These are phyloP conservation scores for Salix brachista DNA, from an alignment of 345 rosid genomes.

Conservation along the genomic window DNA sequence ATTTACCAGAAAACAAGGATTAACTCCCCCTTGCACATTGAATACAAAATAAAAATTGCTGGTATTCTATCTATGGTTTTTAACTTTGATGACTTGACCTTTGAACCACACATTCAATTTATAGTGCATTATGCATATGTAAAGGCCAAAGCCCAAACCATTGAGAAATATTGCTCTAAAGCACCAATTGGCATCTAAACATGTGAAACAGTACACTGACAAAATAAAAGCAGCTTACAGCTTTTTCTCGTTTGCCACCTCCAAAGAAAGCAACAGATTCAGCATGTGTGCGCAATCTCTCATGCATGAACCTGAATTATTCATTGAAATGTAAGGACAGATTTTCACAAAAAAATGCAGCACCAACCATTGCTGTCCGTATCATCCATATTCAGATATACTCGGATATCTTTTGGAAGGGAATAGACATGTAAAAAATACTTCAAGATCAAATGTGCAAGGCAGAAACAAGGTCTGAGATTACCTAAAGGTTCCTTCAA, in stretches of 20 bases:
- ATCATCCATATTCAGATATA: background rate
- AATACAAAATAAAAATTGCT: background rate
- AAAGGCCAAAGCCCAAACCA: background rate
- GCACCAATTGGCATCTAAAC: background rate
- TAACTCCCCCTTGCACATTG: background rate
- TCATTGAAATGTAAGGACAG: slow-evolving; percentile 15
- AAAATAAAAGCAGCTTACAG: slow-evolving; percentile 55
- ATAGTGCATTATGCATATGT: background rate
- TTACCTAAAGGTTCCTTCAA: slow-evolving; percentile 96
- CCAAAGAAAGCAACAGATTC: slow-evolving; percentile 99
- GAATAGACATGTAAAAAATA: background rate
- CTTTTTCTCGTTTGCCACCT: slow-evolving; percentile 95
- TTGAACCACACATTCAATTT: background rate
- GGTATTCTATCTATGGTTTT: background rate
- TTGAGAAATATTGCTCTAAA: background rate
- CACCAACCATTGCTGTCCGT: background rate
- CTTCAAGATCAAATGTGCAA: slow-evolving; percentile 6
- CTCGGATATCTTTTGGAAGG: background rate
- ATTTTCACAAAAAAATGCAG: slow-evolving; percentile 8
- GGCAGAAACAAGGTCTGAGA: slow-evolving; percentile 8
- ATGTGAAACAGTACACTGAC: background rate
- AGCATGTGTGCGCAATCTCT: slow-evolving; percentile 94
- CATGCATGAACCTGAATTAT: slow-evolving; percentile 90
- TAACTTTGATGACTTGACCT: background rate
- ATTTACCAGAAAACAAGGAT: background rate